Evolutionary conservation across 2,329 filamentous ascomycete species (phyloP), one percentile per base, ranked within the genome.

Genomic region (Cephalotrichum gorgonifer): DNA sequence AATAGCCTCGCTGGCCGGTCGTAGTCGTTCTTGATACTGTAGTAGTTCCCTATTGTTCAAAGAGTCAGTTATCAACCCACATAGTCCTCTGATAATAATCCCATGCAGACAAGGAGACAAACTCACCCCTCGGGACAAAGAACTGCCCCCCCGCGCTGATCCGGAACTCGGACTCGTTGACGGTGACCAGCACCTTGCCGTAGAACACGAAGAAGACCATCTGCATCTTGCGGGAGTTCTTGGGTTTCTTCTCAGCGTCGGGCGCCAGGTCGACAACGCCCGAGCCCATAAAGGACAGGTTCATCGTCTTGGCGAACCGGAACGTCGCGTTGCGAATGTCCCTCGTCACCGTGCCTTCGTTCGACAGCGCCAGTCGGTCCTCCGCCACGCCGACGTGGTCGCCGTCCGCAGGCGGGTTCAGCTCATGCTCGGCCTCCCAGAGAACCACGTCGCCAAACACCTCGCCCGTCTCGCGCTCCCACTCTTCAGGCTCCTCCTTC

Each of bases 191-290:
- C 20, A 96, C 88, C 54, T 85, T 82, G 22, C 93, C 93, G 42
- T 79, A 77, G 57, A 88, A 84, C 27, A 98, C 85, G 58, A 95
- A 96, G 65, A 97, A 97, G 1, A 86, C 83, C 85, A 98, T 93
- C 62, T 96, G 89, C 88, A 96, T 97, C 69, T 86, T 90, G 54
- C 91, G 78, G 31, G 86, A 86, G 66, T 96, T 97, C 74, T 97
- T 97, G 44, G 84, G 79, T 56, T 83, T 81, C 72, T 98, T 98
- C 61, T 86, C 80, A 28, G 86, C 81, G 2, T 85, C 84, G 0
- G 88, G 83, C 6, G 88, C 87, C 46, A 98, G 71, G 58, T 97
- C 91, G 33, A 98, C 86, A 47, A 97, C 78, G 15, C 93, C 93
- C 9, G 86, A 85, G 30, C 89, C 90, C 64, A 97, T 88, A 65